phyloP scores from a whole-genome alignment of 306 rosid species.

The Boehmeria nivea region DNA sequence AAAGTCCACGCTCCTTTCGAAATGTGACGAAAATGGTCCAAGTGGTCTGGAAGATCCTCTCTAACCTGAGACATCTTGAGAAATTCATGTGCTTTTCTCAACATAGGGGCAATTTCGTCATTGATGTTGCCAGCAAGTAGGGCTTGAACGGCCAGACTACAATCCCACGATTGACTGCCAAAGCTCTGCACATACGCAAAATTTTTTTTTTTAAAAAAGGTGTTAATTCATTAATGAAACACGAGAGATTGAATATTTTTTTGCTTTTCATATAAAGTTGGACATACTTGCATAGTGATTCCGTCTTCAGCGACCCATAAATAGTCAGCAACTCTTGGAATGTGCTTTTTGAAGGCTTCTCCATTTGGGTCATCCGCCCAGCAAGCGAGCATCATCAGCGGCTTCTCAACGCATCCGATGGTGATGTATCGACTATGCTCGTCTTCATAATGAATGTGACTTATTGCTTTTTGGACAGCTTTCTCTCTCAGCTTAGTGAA shows the following conservation, averaged over 20 bases:
- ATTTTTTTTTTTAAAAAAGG: neutral
- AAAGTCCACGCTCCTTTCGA: constrained; percentile 40
- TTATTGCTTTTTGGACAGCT: constrained; percentile 10
- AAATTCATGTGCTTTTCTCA: constrained; percentile 27
- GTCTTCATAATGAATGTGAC: constrained; percentile 30
- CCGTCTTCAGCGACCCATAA: constrained; percentile 40
- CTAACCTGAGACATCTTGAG: constrained; percentile 26
- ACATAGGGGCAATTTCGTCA: constrained; percentile 18
- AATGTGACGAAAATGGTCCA: constrained; percentile 27
- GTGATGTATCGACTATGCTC: constrained; percentile 24
- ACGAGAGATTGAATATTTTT: neutral
- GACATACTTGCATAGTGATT: constrained; percentile 24
- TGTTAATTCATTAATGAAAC: neutral
- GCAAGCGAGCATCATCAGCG: constrained; percentile 21
- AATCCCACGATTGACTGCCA: constrained; percentile 32
- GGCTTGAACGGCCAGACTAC: constrained; percentile 23
- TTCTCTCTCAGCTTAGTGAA: constrained; percentile 22
- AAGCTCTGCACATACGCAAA: constrained; percentile 16
- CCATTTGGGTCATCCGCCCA: constrained; percentile 38
- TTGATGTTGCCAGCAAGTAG: constrained; percentile 25
- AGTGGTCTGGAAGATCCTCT: constrained; percentile 20
- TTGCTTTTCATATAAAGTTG: neutral
- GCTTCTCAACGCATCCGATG: constrained; percentile 25
- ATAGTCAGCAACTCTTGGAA: constrained; percentile 26
- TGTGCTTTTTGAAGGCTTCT: constrained; percentile 32